These are phyloP conservation scores for Phytophthora sojae DNA, from an alignment of 352 stramenopile species.

Conservation along the genomic window DNA sequence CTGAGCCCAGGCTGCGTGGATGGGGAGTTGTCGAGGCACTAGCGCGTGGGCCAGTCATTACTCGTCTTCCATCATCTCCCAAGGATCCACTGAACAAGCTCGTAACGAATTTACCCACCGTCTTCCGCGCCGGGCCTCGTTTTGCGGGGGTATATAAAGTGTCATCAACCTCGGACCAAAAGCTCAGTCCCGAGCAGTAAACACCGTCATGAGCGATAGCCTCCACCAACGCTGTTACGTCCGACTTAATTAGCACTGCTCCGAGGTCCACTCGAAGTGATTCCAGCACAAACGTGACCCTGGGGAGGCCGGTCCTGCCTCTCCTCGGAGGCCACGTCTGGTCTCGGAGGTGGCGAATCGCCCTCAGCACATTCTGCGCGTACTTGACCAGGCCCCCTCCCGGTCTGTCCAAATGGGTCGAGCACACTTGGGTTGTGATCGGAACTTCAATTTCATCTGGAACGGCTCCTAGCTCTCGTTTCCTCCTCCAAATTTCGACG, in stretches of 20 bases:
- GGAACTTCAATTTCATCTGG: neutral
- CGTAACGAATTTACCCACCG: neutral
- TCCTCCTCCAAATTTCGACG: neutral
- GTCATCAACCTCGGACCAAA: neutral
- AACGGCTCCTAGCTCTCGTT: neutral
- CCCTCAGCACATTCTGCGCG: neutral
- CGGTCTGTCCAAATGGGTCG: neutral
- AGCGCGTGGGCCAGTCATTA: neutral
- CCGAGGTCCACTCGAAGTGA: neutral
- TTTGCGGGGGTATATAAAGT: no score
- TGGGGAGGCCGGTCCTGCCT: neutral
- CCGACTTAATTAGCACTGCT: neutral
- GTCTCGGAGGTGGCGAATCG: neutral
- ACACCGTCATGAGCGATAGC: neutral
- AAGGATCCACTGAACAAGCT: neutral
- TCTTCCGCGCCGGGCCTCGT: no score
- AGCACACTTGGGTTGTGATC: neutral
- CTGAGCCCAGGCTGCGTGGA: neutral
- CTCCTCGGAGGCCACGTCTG: neutral
- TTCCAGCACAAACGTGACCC: neutral
- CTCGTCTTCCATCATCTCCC: neutral
- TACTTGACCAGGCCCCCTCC: neutral
- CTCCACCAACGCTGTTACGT: slow-evolving; percentile 3
- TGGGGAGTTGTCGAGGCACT: neutral
- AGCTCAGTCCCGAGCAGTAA: slow-evolving; percentile 1